Percentiles rank a stretch among this genome's conserved stretches.
Evolutionary conservation across 352 stramenopile species (phyloP).

Genomic region (Globisporangium sylvaticum): DNA sequence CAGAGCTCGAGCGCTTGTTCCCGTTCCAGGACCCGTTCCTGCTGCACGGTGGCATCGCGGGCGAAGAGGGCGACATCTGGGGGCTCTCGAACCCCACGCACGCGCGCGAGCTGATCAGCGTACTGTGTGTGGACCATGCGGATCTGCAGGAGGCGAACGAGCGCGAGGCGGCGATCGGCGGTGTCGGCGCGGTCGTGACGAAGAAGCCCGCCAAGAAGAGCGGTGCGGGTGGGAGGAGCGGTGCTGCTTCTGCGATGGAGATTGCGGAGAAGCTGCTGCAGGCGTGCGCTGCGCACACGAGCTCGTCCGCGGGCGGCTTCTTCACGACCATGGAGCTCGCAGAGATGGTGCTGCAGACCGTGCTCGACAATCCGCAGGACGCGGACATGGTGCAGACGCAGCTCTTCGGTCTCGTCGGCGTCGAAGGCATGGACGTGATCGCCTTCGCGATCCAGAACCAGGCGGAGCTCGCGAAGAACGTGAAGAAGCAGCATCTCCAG

Average conservation of each 20-base stretch:
- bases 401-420: slow-evolving; percentile 80
- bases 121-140: slow-evolving; percentile 60
- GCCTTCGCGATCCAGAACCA: slow-evolving; percentile 65
- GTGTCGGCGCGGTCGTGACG: slow-evolving; percentile 54
- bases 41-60: slow-evolving; percentile 17
- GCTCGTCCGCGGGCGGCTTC: slow-evolving; percentile 23
- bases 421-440: slow-evolving; percentile 84
- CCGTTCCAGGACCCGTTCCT: slow-evolving; percentile 39
- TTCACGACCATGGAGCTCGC: slow-evolving; percentile 65
- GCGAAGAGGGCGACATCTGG: slow-evolving; percentile 22
- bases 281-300: slow-evolving; percentile 33
- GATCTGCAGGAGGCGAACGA: slow-evolving; percentile 45
- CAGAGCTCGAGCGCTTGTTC: slow-evolving; percentile 14
- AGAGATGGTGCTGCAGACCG: slow-evolving; percentile 61
- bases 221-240: background rate
- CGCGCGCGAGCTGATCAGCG: slow-evolving; percentile 31
- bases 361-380: slow-evolving; percentile 45
- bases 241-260: slow-evolving; percentile 1
- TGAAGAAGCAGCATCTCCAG: slow-evolving; percentile 38
- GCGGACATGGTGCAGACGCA: slow-evolving; percentile 63
- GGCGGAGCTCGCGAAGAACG: slow-evolving; percentile 22
- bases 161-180: slow-evolving; percentile 42
- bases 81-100: slow-evolving; percentile 24
- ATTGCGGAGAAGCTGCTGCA: slow-evolving; percentile 37
- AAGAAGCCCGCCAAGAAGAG: slow-evolving; percentile 19